Conservation (phyloP, 2,329 filamentous ascomycete genomes). For the Aspergillus candidus region DNA sequence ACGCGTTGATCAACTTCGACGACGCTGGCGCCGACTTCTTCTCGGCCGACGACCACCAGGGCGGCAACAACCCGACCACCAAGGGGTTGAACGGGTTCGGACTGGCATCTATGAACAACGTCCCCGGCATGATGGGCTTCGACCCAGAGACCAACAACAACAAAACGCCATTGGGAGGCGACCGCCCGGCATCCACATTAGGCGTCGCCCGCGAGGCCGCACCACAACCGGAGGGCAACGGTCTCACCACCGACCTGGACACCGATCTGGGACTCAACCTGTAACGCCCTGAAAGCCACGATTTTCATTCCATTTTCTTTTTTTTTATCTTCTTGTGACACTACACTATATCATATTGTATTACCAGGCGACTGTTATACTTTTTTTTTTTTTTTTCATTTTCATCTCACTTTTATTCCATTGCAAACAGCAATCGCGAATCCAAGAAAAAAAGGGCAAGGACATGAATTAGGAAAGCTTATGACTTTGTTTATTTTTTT, state of each 20-base stretch:
- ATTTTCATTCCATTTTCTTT: conserved; percentile 1
- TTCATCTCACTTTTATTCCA: not conserved
- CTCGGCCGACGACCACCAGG: conserved; percentile 21
- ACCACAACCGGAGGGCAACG: conserved; percentile 7
- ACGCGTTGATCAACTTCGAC: conserved; percentile 43
- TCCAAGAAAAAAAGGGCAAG: no score
- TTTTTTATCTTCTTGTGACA: not conserved
- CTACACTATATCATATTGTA: conserved; percentile 1
- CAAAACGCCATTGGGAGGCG: conserved; percentile 5
- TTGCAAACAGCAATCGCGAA: no score
- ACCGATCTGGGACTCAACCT: conserved; percentile 17
- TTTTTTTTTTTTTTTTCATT: conserved; percentile 2
- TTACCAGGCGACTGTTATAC: not conserved
- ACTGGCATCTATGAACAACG: conserved; percentile 7
- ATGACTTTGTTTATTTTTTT: not conserved
- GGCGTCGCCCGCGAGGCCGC: conserved; percentile 2
- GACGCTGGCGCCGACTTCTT: conserved; percentile 35
- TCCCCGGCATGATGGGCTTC: conserved; percentile 14
- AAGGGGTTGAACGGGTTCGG: conserved; percentile 12
- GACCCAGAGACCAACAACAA: conserved; percentile 14
- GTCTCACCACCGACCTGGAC: conserved; percentile 12
- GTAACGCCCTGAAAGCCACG: conserved; percentile 1
- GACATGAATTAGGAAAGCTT: no score
- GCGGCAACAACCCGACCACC: conserved; percentile 2
- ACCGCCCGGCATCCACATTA: not conserved